These are phyloP conservation scores for Prunus campanulata DNA, from an alignment of 306 rosid species.

Conservation along the genomic window DNA sequence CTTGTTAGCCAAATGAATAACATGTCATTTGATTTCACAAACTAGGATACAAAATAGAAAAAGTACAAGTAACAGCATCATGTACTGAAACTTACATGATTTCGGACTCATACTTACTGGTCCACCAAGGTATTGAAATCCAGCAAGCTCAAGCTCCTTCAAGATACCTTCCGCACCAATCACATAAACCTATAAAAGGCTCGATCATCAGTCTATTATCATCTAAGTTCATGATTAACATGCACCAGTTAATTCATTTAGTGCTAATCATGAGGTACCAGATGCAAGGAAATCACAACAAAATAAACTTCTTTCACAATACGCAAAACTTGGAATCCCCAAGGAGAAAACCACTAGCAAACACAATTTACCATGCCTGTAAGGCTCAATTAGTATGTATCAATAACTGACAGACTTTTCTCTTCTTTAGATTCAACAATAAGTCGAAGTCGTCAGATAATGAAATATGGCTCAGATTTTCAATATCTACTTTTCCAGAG, in stretches of 20 bases:
- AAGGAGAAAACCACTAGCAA: too few relatives aligned
- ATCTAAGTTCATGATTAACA: constrained; percentile 6
- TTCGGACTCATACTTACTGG: constrained; percentile 56
- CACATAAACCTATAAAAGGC: constrained; percentile 73
- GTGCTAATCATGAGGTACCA: neutral
- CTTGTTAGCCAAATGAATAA: neutral
- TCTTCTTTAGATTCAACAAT: too few relatives aligned
- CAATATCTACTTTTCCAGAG: too few relatives aligned
- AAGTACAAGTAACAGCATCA: constrained; percentile 3
- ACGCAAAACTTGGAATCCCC: too few relatives aligned
- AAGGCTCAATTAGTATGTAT: too few relatives aligned
- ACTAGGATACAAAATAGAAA: constrained; percentile 4
- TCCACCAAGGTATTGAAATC: constrained; percentile 91
- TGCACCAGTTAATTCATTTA: neutral
- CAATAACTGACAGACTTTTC: too few relatives aligned
- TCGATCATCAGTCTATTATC: constrained; percentile 28
- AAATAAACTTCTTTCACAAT: too few relatives aligned
- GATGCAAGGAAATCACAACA: neutral
- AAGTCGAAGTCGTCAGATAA: too few relatives aligned
- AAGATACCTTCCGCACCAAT: constrained; percentile 97
- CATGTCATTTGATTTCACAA: constrained; percentile 7
- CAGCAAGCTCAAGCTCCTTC: constrained; percentile 99
- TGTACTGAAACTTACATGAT: neutral
- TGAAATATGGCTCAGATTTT: too few relatives aligned
- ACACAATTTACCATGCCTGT: too few relatives aligned